phyloP scores from a whole-genome alignment of 2,329 filamentous ascomycete genomes.

The Coleophoma eucalyptorum region DNA sequence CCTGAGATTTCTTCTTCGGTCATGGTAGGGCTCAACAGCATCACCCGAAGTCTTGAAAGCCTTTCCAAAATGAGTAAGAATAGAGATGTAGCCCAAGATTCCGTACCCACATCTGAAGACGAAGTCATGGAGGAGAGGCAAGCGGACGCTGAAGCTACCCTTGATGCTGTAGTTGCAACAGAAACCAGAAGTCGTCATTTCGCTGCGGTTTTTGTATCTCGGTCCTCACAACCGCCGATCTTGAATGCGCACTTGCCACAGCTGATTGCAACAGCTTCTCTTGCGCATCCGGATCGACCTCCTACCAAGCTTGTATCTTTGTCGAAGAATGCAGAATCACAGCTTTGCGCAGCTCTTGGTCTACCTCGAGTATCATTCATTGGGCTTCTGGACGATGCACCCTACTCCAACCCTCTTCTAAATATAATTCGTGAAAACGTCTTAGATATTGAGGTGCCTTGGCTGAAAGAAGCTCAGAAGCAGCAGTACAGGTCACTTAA shows the following conservation, averaged over 20 bases:
- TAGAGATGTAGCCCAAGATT: too few species aligned
- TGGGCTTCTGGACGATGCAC: slow-evolving; percentile 52
- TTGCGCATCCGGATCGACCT: slow-evolving; percentile 30
- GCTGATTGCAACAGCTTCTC: slow-evolving; percentile 48
- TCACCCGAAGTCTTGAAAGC: slow-evolving; percentile 50
- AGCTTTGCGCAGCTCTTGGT: slow-evolving; percentile 52
- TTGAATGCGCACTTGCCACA: slow-evolving; percentile 59
- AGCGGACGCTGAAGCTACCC: neutral
- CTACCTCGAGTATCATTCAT: slow-evolving; percentile 64
- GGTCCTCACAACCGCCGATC: slow-evolving; percentile 51
- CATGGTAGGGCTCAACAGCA: slow-evolving; percentile 61
- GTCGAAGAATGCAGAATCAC: slow-evolving; percentile 54
- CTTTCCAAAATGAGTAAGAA: slow-evolving; percentile 6
- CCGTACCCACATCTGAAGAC: too few species aligned
- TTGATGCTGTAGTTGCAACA: neutral
- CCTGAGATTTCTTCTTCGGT: slow-evolving; percentile 55
- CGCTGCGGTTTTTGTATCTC: slow-evolving; percentile 52
- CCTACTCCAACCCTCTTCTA: slow-evolving; percentile 51
- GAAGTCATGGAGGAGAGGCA: too few species aligned
- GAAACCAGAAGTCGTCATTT: slow-evolving; percentile 10
- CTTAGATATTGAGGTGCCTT: slow-evolving; percentile 46
- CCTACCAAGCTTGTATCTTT: slow-evolving; percentile 58
- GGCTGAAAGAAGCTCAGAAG: slow-evolving; percentile 44
- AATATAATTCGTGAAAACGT: slow-evolving; percentile 52
- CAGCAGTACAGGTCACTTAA: slow-evolving; percentile 41